Percentiles rank a stretch among this genome's conserved stretches.
These are phyloP conservation scores for Pezicula carpinea DNA, from an alignment of 2,329 filamentous ascomycete species.

Conservation along the genomic window DNA sequence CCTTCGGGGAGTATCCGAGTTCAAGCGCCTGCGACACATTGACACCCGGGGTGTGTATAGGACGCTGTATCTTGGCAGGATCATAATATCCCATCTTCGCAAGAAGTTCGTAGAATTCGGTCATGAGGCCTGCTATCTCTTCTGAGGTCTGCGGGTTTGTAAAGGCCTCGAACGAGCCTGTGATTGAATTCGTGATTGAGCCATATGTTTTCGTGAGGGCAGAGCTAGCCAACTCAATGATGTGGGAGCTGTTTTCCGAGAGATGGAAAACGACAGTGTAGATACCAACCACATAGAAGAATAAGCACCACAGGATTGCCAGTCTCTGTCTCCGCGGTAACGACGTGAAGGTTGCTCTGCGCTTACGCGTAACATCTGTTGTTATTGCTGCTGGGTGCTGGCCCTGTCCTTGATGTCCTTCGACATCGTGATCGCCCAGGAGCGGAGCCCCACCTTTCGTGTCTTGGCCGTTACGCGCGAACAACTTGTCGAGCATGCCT, in stretches of 20 bases:
- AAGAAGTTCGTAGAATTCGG: constrained; percentile 13
- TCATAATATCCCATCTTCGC: constrained; percentile 14
- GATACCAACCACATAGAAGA: background rate
- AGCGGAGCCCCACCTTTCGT: no score
- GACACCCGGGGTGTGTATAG: constrained; percentile 7
- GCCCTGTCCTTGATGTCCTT: no score
- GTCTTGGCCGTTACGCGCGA: no score
- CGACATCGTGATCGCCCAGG: no score
- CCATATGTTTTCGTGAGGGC: constrained; percentile 1
- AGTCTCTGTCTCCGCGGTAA: no score
- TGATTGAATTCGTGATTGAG: background rate
- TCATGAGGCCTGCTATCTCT: constrained; percentile 8
- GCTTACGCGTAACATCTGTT: no score
- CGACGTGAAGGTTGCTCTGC: no score
- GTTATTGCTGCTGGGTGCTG: no score
- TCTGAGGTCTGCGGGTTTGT: background rate
- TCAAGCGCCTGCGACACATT: constrained; percentile 7
- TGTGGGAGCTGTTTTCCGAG: background rate
- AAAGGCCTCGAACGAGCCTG: background rate
- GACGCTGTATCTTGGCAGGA: background rate
- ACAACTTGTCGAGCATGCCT: no score
- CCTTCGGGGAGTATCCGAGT: constrained; percentile 5
- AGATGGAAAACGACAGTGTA: background rate
- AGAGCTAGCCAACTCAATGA: background rate
- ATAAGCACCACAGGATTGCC: background rate